phyloP scores from a whole-genome alignment of 148 eudicot genomes.

The Bassia scoparia region DNA sequence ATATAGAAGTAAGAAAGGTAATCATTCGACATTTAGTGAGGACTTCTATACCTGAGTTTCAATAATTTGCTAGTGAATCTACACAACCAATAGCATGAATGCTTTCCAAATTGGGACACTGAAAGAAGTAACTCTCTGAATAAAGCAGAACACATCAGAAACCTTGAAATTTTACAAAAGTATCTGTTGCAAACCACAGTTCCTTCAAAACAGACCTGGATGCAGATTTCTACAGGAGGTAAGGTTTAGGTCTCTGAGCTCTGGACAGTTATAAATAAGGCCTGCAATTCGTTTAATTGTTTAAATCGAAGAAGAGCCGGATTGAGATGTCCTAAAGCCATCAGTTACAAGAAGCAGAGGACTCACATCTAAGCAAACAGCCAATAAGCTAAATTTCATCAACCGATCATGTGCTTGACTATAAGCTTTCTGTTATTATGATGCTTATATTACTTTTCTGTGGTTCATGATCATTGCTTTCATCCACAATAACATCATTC shows the following conservation, averaged over 20 bases:
- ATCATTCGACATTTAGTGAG: not conserved
- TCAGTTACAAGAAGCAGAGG: conserved; percentile 8
- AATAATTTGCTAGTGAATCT: conserved; percentile 43
- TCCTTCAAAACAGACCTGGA: conserved; percentile 52
- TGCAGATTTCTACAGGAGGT: conserved; percentile 75
- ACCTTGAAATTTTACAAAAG: not conserved
- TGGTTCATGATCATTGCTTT: conserved; percentile 29
- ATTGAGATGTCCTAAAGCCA: not conserved
- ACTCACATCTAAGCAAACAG: conserved; percentile 96
- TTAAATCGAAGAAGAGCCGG: conserved; percentile 4
- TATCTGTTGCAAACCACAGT: not conserved
- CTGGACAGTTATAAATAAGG: conserved; percentile 76
- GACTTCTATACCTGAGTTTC: conserved; percentile 55
- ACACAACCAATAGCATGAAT: conserved; percentile 72
- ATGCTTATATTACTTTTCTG: conserved; percentile 51
- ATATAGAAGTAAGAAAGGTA: not conserved
- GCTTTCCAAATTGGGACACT: conserved; percentile 70
- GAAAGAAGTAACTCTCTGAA: conserved; percentile 66
- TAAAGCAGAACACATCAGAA: conserved; percentile 14
- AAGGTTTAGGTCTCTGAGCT: conserved; percentile 70
- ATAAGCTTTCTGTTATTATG: conserved; percentile 76
- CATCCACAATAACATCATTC: conserved; percentile 29
- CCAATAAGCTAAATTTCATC: conserved; percentile 94
- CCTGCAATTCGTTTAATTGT: conserved; percentile 45
- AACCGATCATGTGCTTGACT: conserved; percentile 81